Percentiles rank a stretch among this genome's conserved stretches.
These are phyloP conservation scores for Aeschynomene evenia DNA, from an alignment of 306 rosid species.

Conservation along the genomic window DNA sequence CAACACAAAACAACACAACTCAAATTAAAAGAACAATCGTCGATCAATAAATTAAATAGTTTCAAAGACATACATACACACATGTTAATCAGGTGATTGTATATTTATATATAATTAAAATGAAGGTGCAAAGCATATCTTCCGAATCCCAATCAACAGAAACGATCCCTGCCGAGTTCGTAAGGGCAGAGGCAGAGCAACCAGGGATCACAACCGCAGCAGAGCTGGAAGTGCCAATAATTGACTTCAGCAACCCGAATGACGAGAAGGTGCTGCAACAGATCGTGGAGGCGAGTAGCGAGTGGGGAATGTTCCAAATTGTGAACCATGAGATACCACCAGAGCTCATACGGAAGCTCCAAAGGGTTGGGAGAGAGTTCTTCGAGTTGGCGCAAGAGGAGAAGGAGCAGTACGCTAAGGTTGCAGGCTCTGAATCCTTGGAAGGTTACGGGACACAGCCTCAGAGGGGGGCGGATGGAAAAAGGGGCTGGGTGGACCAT, in stretches of 20 bases:
- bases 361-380: slow-evolving; percentile 45
- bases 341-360: slow-evolving; percentile 38
- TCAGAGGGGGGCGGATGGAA: slow-evolving; percentile 52
- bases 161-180: slow-evolving; percentile 41
- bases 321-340: slow-evolving; percentile 55
- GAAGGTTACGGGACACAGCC: slow-evolving; percentile 63
- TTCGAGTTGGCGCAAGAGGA: slow-evolving; percentile 47
- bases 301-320: slow-evolving; percentile 68
- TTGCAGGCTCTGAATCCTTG: slow-evolving; percentile 11
- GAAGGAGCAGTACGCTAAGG: slow-evolving; percentile 52
- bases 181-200: slow-evolving; percentile 46
- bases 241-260: slow-evolving; percentile 45
- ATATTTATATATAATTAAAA: no score
- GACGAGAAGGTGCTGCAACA: slow-evolving; percentile 23
- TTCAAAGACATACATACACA: no score
- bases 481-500: slow-evolving; percentile 66
- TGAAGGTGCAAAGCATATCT: slow-evolving; percentile 52
- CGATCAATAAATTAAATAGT: no score
- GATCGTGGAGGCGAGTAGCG: slow-evolving; percentile 36
- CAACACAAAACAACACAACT: no score
- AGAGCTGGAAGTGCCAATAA: slow-evolving; percentile 36
- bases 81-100: no score
- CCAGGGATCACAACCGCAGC: slow-evolving; percentile 55
- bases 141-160: slow-evolving; percentile 24
- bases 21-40: no score